Conservation (phyloP, 1,139 yeast species). For the Geotrichum reessii region DNA sequence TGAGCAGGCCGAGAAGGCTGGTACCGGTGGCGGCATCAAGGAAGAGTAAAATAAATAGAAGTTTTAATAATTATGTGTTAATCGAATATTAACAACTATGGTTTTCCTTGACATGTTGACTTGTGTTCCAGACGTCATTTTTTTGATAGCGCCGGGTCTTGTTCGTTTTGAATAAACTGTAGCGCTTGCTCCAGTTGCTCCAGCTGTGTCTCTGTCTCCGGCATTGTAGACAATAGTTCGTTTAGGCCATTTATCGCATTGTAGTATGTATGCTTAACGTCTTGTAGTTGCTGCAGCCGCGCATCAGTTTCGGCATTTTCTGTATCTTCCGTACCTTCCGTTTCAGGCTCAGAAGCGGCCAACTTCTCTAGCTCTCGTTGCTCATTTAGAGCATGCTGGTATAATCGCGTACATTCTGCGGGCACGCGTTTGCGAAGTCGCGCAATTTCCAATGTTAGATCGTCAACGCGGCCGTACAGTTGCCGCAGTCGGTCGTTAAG, state of each 20-base stretch:
- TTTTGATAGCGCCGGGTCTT: not conserved
- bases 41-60: conserved; percentile 53
- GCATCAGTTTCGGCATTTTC: conserved; percentile 16
- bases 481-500: conserved; percentile 47
- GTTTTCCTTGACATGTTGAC: not conserved
- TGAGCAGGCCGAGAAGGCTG: conserved; percentile 78
- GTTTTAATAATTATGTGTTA: not conserved
- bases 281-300: conserved; percentile 13
- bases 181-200: conserved; percentile 22
- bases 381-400: conserved; percentile 20
- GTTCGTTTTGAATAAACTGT: conserved; percentile 12
- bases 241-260: conserved; percentile 12
- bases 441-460: conserved; percentile 47
- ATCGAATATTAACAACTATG: not conserved
- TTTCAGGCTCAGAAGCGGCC: conserved; percentile 3
- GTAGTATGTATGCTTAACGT: conserved; percentile 5
- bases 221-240: conserved; percentile 20
- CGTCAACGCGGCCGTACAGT: conserved; percentile 47
- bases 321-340: not conserved
- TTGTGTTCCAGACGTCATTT: not conserved
- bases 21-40: conserved; percentile 78
- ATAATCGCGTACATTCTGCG: conserved; percentile 23
- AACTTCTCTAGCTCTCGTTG: conserved; percentile 17
- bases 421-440: conserved; percentile 48
- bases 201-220: conserved; percentile 22